Conservation (phyloP, 768 basidiomycete species). For the Hygrocybe punicea region DNA sequence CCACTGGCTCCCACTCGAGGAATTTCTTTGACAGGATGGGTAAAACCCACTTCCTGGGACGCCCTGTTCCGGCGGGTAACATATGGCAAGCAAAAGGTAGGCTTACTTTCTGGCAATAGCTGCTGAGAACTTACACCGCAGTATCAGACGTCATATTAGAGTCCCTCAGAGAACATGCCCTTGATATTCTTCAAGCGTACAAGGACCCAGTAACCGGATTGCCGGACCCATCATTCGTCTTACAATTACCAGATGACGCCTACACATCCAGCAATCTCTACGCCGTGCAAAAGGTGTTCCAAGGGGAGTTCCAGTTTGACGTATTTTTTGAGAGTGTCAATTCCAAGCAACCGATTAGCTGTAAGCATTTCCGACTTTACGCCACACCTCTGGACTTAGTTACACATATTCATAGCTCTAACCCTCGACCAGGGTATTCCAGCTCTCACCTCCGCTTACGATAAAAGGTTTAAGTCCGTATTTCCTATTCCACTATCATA, state of each 20-base stretch:
- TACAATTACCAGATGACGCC: conserved; percentile 73
- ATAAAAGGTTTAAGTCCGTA: conserved; percentile 59
- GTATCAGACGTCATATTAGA: conserved; percentile 59
- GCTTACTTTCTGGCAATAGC: conserved; percentile 4
- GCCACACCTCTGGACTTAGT: conserved; percentile 2
- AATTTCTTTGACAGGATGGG: conserved; percentile 60
- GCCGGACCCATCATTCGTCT: conserved; percentile 79
- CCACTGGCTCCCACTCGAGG: conserved; percentile 52
- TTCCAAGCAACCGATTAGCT: conserved; percentile 56
- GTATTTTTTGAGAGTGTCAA: conserved; percentile 81
- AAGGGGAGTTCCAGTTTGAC: conserved; percentile 86
- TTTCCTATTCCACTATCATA: conserved; percentile 69
- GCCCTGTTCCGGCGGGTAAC: conserved; percentile 54
- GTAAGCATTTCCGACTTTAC: conserved; percentile 41
- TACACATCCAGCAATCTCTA: conserved; percentile 74
- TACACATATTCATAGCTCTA: conserved; percentile 42
- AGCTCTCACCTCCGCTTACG: conserved; percentile 58
- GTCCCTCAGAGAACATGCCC: conserved; percentile 56
- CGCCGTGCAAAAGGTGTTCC: conserved; percentile 82
- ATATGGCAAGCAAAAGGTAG: conserved; percentile 87
- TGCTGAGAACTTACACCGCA: background rate
- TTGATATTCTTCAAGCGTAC: conserved; percentile 53
- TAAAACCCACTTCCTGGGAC: conserved; percentile 68
- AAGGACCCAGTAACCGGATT: conserved; percentile 42
- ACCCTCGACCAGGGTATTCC: conserved; percentile 68